These are phyloP conservation scores for Chaetomiaceae sp. DNA, from an alignment of 2,329 filamentous ascomycete species.

Conservation along the genomic window DNA sequence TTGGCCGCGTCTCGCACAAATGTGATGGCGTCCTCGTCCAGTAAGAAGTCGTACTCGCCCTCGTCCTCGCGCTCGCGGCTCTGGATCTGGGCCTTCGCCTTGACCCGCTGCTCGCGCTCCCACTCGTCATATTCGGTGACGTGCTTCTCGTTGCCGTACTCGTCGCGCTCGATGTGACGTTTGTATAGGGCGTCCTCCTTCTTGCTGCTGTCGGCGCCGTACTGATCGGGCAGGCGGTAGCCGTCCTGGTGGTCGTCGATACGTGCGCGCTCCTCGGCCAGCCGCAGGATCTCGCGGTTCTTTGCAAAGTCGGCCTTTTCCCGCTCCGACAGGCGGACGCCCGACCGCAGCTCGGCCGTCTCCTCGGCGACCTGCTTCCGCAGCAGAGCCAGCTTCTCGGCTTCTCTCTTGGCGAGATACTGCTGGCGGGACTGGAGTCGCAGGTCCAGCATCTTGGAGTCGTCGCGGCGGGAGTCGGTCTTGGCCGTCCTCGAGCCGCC, in stretches of 20 bases:
- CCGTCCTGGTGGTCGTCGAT: constrained; percentile 93
- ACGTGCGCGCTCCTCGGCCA: constrained; percentile 77
- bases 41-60: constrained; percentile 84
- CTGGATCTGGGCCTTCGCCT: constrained; percentile 81
- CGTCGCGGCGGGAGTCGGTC: constrained; percentile 29
- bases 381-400: constrained; percentile 78
- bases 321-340: constrained; percentile 65
- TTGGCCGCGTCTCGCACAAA: constrained; percentile 28
- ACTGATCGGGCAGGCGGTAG: constrained; percentile 90
- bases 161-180: constrained; percentile 81
- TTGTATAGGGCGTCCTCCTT: constrained; percentile 90
- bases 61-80: constrained; percentile 70
- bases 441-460: constrained; percentile 71
- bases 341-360: constrained; percentile 71
- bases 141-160: constrained; percentile 81
- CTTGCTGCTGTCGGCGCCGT: constrained; percentile 81
- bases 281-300: constrained; percentile 74
- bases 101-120: constrained; percentile 84
- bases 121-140: constrained; percentile 94
- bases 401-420: constrained; percentile 88
- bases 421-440: constrained; percentile 82
- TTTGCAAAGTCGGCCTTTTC: constrained; percentile 87
- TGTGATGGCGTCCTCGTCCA: constrained; percentile 63
- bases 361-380: constrained; percentile 89
- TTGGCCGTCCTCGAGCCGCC: constrained; percentile 61